Percentiles rank a stretch among this genome's conserved stretches.
Conservation (phyloP, 1,284 basidiomycete species). For the Ustilago loliicola region DNA sequence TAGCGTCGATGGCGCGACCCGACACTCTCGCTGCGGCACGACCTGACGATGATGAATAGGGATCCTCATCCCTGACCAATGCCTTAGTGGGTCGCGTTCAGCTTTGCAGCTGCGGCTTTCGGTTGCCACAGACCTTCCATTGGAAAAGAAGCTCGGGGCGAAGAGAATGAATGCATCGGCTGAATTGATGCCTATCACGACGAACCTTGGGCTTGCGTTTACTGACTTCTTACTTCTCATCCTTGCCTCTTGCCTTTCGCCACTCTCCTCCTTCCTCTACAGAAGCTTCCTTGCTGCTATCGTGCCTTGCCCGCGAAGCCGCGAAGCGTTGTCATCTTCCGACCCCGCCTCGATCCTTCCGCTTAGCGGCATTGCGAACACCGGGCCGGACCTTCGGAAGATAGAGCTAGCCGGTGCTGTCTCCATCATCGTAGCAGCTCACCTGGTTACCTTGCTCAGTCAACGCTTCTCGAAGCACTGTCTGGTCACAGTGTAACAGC, state of each 20-base stretch:
- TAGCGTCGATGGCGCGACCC: background rate
- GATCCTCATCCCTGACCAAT: background rate
- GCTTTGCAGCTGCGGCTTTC: background rate
- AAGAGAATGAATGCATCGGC: background rate
- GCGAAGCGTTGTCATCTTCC: slow-evolving; percentile 13
- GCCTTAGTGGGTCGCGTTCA: background rate
- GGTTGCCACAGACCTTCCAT: background rate
- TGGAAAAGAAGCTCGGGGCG: slow-evolving; percentile 3
- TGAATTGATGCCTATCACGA: slow-evolving; percentile 6
- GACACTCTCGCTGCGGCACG: background rate
- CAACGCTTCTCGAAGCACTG: slow-evolving; percentile 20
- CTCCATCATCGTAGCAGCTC: background rate
- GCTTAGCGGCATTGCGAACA: background rate
- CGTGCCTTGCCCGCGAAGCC: background rate
- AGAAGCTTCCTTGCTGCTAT: background rate
- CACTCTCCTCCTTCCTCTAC: background rate
- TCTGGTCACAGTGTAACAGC: slow-evolving; percentile 27
- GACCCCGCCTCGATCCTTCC: background rate
- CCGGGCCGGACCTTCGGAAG: slow-evolving; percentile 27
- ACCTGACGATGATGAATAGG: background rate
- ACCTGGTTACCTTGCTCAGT: background rate
- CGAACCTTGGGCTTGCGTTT: slow-evolving; percentile 4
- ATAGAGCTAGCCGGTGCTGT: slow-evolving; percentile 15
- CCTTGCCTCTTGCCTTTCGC: no score
- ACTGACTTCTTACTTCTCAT: slow-evolving; percentile 12